These are phyloP conservation scores for Hortaea sp. DNA, from an alignment of 2,329 filamentous ascomycete species.

Conservation along the genomic window DNA sequence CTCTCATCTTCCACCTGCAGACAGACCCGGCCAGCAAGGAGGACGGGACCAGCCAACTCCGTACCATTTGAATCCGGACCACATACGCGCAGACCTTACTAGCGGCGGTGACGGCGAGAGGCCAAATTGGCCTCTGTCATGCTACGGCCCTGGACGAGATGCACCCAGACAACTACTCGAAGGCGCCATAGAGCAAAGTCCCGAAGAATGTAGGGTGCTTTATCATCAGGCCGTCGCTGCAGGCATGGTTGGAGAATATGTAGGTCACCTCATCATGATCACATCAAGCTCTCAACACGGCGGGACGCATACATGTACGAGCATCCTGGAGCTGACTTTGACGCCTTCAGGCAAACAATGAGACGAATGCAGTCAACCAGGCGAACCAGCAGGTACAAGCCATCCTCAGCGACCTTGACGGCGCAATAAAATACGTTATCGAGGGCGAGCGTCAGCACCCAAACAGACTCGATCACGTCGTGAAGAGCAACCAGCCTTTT, in stretches of 20 bases:
- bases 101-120: conserved; percentile 52
- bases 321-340: not conserved
- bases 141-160: conserved; percentile 69
- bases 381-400: conserved; percentile 44
- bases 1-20: not conserved
- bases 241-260: not conserved
- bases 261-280: not conserved
- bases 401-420: conserved; percentile 58
- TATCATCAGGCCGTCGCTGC: conserved; percentile 51
- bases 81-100: conserved; percentile 38
- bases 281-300: conserved; percentile 26
- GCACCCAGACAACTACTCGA: conserved; percentile 77
- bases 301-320: not conserved
- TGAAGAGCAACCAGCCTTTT: conserved; percentile 6
- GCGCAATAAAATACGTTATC: conserved; percentile 60
- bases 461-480: conserved; percentile 43
- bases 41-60: conserved; percentile 1
- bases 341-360: conserved; percentile 8
- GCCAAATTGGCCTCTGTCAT: conserved; percentile 77
- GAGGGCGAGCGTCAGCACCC: conserved; percentile 60
- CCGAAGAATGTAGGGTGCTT: conserved; percentile 69
- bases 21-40: conserved; percentile 5
- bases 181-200: conserved; percentile 72
- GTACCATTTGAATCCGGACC: conserved; percentile 47
- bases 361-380: conserved; percentile 8